Base-by-base conservation (phyloP, 805 yeast genomes). In the Yamadazyma nakazawae region DNA sequence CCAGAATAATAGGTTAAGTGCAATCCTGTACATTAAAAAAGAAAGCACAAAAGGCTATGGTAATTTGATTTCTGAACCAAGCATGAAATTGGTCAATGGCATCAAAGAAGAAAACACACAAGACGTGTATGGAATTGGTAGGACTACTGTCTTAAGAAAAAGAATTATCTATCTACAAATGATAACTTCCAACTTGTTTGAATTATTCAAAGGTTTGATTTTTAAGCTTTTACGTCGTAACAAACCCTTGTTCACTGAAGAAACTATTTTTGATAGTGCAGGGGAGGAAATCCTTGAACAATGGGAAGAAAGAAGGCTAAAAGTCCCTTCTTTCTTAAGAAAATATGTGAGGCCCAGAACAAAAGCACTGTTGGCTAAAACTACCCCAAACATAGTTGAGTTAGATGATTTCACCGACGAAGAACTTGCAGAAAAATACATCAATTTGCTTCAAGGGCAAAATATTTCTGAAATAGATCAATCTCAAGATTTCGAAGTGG, bases 401-500 rank as follows among this genome's bases (percentile, higher is more conserved):
- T 50, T 59, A 28, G 60, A 61, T 37, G 51, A 45, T 2, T 45
- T 45, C 7, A 34, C 52, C 1, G 58, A 59, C 9, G 61, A 58
- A 2, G 51, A 59, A 28, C n/a, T 63, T 1, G 40, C 42, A 9
- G 48, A 52, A 0, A 54, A 61, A 19, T 65, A 65, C 45, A 50
- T 55, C 26, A 45, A 51, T 5, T 49, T 71, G 6, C 51, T 74
- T 31, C 46, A 32, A 43, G 61, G 49, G n/a, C 60, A 57, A 7
- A 55, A 51, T 34, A 54, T 69, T 3, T 64, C 75, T 14, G 79
- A 74, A 21, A 52, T 60, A 17, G 79, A 75, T 46, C 61, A 57
- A 35, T 66, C 68, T 5, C 52, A 54, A 9, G 73, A 70, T 37
- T 68, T 61, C 37, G 50, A 52, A 34, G 59, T 51, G 7, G 46